phyloP scores from a whole-genome alignment of 1,139 yeast genomes.

The Taphrina confusa region DNA sequence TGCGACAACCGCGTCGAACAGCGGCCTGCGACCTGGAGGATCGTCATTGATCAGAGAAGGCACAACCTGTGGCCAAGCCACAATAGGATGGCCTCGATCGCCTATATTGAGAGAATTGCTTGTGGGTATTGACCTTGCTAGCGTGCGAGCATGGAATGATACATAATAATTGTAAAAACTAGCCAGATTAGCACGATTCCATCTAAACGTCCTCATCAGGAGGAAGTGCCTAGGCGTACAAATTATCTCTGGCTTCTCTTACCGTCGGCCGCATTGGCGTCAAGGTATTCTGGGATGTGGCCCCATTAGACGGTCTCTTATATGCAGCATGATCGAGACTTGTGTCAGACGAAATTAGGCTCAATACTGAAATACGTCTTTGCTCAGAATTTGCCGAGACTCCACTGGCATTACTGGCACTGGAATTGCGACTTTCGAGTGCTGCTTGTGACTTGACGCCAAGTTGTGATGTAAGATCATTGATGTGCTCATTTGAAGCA shows the following conservation, averaged over 20 bases:
- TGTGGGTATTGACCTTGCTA: neutral
- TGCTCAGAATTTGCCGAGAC: slow-evolving; percentile 24
- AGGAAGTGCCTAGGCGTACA: neutral
- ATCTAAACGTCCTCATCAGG: neutral
- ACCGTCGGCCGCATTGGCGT: neutral
- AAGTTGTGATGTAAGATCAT: slow-evolving; percentile 12
- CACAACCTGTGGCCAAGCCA: slow-evolving; percentile 5
- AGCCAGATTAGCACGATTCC: neutral
- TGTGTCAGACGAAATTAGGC: slow-evolving; percentile 25
- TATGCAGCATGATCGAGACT: neutral
- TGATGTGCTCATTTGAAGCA: too few relatives aligned
- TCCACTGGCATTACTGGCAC: slow-evolving; percentile 28
- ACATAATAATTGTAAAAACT: slow-evolving; percentile 11
- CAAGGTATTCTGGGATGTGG: too few relatives aligned
- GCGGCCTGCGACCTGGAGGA: slow-evolving; percentile 20
- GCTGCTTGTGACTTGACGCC: too few relatives aligned
- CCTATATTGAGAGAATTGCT: neutral
- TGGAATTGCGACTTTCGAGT: slow-evolving; percentile 21
- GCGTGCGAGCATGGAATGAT: neutral
- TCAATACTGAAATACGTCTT: slow-evolving; percentile 28
- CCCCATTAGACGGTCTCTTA: neutral
- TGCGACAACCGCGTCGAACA: slow-evolving; percentile 25
- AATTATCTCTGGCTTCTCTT: slow-evolving; percentile 6
- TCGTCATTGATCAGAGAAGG: slow-evolving; percentile 29
- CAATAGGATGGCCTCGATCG: neutral